A percentile compares a stretch with the other conserved stretches of the same genome.
phyloP scores from a whole-genome alignment of 306 rosid species.

The Delonix regia region DNA sequence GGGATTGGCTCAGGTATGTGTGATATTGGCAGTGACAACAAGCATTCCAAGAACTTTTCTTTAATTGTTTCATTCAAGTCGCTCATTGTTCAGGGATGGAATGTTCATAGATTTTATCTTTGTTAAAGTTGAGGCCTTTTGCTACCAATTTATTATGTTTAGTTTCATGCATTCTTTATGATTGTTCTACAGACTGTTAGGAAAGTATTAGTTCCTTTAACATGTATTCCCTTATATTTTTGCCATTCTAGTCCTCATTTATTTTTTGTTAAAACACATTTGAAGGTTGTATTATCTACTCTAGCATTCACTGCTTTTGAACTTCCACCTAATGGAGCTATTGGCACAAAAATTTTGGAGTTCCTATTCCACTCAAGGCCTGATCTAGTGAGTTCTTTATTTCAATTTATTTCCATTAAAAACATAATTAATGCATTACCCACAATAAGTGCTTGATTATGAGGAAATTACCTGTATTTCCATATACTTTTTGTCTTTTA shows the following conservation, averaged over 20 bases:
- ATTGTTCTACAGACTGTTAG: not conserved
- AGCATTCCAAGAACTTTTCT: slow-evolving; percentile 6
- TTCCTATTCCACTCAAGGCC: slow-evolving; percentile 94
- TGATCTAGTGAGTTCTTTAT: slow-evolving; percentile 75
- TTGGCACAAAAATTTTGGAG: slow-evolving; percentile 86
- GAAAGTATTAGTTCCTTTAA: slow-evolving; percentile 8
- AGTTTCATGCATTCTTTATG: slow-evolving; percentile 27
- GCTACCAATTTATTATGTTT: slow-evolving; percentile 25
- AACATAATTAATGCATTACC: not conserved
- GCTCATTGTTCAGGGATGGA: slow-evolving; percentile 17
- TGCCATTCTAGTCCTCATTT: slow-evolving; percentile 2
- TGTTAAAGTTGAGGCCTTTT: not conserved
- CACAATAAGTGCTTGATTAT: not conserved
- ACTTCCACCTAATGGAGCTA: slow-evolving; percentile 96
- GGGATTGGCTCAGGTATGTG: slow-evolving; percentile 99
- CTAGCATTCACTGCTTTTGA: slow-evolving; percentile 98
- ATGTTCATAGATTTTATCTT: slow-evolving; percentile 1
- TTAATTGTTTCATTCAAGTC: slow-evolving; percentile 15
- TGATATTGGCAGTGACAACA: slow-evolving; percentile 25
- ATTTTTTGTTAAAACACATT: slow-evolving; percentile 32
- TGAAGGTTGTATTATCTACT: slow-evolving; percentile 91
- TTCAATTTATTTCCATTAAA: not conserved
- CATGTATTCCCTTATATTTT: slow-evolving; percentile 15
- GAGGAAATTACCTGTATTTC: not conserved
- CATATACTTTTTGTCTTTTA: too few relatives aligned